phyloP scores from a whole-genome alignment of 2,329 filamentous ascomycete species.

The Rhytidhysteron rufulum region DNA sequence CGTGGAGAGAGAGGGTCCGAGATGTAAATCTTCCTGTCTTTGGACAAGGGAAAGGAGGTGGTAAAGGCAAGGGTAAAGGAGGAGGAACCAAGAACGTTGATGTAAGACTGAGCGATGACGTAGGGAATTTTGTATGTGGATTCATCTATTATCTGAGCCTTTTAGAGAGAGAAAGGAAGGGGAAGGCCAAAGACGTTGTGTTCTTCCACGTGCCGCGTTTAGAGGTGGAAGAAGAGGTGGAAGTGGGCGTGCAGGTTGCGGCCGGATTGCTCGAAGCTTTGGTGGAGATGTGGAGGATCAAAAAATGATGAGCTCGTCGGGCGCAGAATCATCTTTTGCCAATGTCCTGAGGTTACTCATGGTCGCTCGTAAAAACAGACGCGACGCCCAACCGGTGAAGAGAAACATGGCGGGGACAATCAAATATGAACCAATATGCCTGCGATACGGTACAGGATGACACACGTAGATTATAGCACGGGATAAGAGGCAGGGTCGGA shows the following conservation, averaged over 20 bases:
- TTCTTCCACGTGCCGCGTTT: constrained; percentile 42
- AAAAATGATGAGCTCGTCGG: too few species aligned
- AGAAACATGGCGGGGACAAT: too few species aligned
- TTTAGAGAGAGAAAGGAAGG: constrained; percentile 18
- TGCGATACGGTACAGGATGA: too few species aligned
- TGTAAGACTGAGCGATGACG: constrained; percentile 36
- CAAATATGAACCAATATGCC: too few species aligned
- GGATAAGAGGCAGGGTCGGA: too few species aligned
- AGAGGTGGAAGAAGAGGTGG: constrained; percentile 28
- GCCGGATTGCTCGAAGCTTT: constrained; percentile 32
- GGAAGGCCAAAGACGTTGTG: constrained; percentile 24
- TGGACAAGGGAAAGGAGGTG: constrained; percentile 1
- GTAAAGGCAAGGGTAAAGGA: constrained; percentile 3
- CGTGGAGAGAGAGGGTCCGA: constrained; percentile 10
- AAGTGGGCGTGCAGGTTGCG: constrained; percentile 25
- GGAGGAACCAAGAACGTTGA: constrained; percentile 16
- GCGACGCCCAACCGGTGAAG: too few species aligned
- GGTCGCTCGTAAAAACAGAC: too few species aligned
- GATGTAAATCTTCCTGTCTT: constrained; percentile 2
- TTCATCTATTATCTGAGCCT: constrained; percentile 43
- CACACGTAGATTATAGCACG: too few species aligned
- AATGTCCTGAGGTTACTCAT: too few species aligned
- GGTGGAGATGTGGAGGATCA: constrained; percentile 26
- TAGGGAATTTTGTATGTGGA: constrained; percentile 43
- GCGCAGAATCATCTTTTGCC: too few species aligned